Evolutionary conservation across 176 grass and related monocot genomes (phyloP), one percentile per base, ranked within the genome.

Genomic region (Ampelocalamus luodianensis): DNA sequence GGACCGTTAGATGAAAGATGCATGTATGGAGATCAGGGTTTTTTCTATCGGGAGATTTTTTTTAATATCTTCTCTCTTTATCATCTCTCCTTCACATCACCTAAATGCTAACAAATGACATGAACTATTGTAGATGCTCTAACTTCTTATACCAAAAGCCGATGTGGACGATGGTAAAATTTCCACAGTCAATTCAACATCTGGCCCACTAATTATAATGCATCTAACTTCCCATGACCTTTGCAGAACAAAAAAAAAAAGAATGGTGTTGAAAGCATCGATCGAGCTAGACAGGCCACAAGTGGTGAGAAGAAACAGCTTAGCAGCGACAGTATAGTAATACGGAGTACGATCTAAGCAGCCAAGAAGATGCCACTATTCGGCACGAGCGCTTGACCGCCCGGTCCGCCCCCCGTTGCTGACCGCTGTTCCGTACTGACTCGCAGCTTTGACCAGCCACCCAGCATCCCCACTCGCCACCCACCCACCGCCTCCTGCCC

Each of bases 301-400:
- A 54, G 65, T 18, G 49, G 64, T 17, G 49, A 5, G 59, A 27
- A 12, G 23, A 12, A 27, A 27, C 23, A 61, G 59, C 59, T 23
- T 59, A n/a, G n/a, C n/a, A 10, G 22, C 20, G 20, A 23, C 10
- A 53, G 16, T 20, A 10, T 6, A 22, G 6, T 0, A 7, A n/a
- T 24, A 14, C 5, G n/a, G n/a, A 59, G 9, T n/a, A 29, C 29
- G 26, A 37, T 63, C 79, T 12, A 15, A n/a, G 60, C 32, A 65
- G 34, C 11, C 26, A 39, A 65, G 56, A 79, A 68, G 78, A 82
- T 10, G 64, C 65, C 9, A 37, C 38, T 49, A 74, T 62, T 79
- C 67, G 75, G 75, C 89, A 87, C 89, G 89, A 83, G 89, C 80
- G 60, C 84, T 87, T 90, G 84, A 86, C 88, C 64, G 56, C 26